Percentiles rank a stretch among this genome's conserved stretches.
These are phyloP conservation scores for Macrocybe gigantea DNA, from an alignment of 768 basidiomycete genomes.

Conservation along the genomic window DNA sequence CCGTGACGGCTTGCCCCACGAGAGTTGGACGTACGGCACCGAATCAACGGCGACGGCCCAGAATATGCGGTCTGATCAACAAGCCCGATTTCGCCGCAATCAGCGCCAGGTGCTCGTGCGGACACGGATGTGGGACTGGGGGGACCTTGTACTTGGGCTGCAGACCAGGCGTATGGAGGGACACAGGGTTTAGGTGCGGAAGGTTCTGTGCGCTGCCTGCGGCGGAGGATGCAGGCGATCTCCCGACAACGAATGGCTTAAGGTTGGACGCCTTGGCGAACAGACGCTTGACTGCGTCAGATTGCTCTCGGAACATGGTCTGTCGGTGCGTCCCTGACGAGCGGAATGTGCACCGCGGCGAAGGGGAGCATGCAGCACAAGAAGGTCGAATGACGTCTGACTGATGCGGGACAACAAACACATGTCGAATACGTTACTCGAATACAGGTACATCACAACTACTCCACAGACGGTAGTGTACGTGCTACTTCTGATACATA, in stretches of 20 bases:
- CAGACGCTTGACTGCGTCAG: constrained; percentile 13
- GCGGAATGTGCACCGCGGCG: not conserved
- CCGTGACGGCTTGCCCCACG: constrained; percentile 50
- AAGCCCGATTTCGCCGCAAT: constrained; percentile 56
- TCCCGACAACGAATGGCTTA: constrained; percentile 26
- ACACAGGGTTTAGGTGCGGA: too few relatives aligned
- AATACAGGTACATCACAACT: too few relatives aligned
- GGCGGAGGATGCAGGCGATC: constrained; percentile 9
- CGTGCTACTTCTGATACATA: too few relatives aligned
- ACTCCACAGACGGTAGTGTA: too few relatives aligned
- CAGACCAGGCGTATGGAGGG: constrained; percentile 25
- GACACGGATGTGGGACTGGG: constrained; percentile 69
- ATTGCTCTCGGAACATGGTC: not conserved
- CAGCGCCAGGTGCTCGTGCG: constrained; percentile 64
- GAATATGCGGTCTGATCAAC: constrained; percentile 54
- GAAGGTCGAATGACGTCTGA: too few relatives aligned
- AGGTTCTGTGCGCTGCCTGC: constrained; percentile 3
- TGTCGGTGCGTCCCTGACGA: not conserved
- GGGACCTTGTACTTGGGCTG: constrained; percentile 63
- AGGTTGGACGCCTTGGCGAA: constrained; percentile 15
- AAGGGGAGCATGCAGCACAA: too few relatives aligned
- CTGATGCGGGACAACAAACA: too few relatives aligned
- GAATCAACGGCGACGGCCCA: constrained; percentile 17
- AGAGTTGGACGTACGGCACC: constrained; percentile 36
- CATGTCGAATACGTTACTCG: too few relatives aligned